Base-by-base conservation (phyloP, 2,329 filamentous ascomycete species). In the Colletotrichum australisinense region DNA sequence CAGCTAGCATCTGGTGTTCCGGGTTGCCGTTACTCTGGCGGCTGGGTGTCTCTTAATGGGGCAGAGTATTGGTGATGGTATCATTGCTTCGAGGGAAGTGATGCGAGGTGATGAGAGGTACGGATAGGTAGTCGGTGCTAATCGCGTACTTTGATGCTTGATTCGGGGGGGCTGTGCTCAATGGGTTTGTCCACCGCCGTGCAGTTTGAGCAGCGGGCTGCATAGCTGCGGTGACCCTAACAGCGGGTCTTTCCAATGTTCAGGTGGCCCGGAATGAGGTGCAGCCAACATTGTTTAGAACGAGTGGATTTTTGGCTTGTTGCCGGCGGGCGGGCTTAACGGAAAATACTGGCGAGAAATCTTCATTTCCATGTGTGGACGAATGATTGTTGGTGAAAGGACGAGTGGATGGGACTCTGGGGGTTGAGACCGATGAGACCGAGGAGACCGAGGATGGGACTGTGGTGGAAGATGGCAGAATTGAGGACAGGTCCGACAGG, bases 101-200 rank as follows among this genome's bases (percentile, higher is more conserved):
- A 56, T 56, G 53, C 11, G 6, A 28, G 28, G 60, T 32, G n/a
- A 19, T 3, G 11, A 12, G 9, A 28, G 11, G 46, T 52, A 32
- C 26, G 26, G 26, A 28, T 28, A 28, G 26, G 26, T 30, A 32
- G 22, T 52, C 62, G 49, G n/a, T 71, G 62, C 67, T 63, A 65
- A 73, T 70, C 28, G 11, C 19, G 53, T 58, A 46, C 69, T 49
- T 28, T 22, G 46, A 66, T 73, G 53, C 58, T 62, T 49, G 42
- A 57, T 66, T 60, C 42, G 55, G 67, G 59, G 67, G 59, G 71
- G 71, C 71, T 71, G 49, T 73, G 67, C 62, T 62, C 49, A 59
- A 59, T 14, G 26, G 46, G 32, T 28, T 56, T 71, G n/a, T 53
- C 67, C 70, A 60, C 55, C 56, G 59, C 32, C n/a, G 42, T 57